These are phyloP conservation scores for Tylopilus vinaceipallidus DNA, from an alignment of 768 basidiomycete genomes.

Conservation along the genomic window DNA sequence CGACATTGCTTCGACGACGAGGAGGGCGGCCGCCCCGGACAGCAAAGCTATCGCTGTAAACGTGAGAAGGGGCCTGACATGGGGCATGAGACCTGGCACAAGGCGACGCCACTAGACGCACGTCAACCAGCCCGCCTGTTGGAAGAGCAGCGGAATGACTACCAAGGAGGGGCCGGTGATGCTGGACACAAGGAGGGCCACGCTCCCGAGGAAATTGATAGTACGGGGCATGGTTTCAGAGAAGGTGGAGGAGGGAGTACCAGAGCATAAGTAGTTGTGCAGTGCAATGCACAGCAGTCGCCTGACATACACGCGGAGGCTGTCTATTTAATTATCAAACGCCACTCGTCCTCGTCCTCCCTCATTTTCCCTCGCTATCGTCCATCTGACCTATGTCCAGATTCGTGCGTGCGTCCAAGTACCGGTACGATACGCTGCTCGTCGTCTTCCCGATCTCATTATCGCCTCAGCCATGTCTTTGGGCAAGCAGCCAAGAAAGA, in stretches of 20 bases:
- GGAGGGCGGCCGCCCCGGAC: conserved; percentile 19
- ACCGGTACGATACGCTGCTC: conserved; percentile 56
- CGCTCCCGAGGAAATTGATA: conserved; percentile 22
- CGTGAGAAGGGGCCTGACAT: conserved; percentile 14
- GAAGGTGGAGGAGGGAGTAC: no score
- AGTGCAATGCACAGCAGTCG: no score
- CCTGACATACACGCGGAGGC: no score
- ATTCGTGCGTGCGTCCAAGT: conserved; percentile 84
- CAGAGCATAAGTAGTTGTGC: no score
- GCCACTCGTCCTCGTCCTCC: no score
- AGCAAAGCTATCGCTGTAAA: conserved; percentile 18
- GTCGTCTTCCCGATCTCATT: background rate
- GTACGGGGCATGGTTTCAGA: conserved; percentile 25
- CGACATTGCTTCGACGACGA: conserved; percentile 24
- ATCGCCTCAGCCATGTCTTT: conserved; percentile 74
- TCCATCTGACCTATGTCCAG: conserved; percentile 60
- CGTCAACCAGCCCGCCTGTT: conserved; percentile 29
- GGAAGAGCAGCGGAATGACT: conserved; percentile 22
- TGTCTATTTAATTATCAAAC: no score
- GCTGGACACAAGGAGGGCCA: conserved; percentile 26
- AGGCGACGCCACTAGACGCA: conserved; percentile 1
- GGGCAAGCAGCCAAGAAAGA: conserved; percentile 88
- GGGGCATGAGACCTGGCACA: background rate
- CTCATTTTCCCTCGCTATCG: background rate
- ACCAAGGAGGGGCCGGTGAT: conserved; percentile 24